phyloP scores from a whole-genome alignment of 768 basidiomycete genomes.

The Xerocomus potaroensis region DNA sequence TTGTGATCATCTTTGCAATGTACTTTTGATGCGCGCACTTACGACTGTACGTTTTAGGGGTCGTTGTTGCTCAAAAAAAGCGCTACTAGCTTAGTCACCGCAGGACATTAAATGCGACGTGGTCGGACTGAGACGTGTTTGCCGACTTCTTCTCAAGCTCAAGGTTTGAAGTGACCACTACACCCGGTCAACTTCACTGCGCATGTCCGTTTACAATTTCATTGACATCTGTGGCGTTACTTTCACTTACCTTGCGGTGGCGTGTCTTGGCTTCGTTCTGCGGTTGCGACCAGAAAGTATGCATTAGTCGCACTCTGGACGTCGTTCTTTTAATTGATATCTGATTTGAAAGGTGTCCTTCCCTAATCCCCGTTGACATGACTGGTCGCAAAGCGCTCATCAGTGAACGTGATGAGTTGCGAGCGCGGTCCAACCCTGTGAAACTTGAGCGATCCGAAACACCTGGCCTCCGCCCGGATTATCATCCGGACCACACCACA shows the following conservation, averaged over 20 bases:
- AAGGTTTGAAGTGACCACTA: conserved; percentile 7
- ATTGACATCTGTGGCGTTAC: conserved; percentile 17
- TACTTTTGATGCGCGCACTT: conserved; percentile 14
- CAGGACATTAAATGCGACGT: too few relatives aligned
- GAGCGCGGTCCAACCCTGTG: neutral
- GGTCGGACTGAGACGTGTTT: neutral
- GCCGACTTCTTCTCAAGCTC: conserved; percentile 10
- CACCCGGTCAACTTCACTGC: conserved; percentile 1
- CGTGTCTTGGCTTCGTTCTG: conserved; percentile 5
- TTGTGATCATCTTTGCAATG: conserved; percentile 18
- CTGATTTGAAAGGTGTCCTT: conserved; percentile 1
- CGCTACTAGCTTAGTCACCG: too few relatives aligned
- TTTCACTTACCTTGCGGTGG: neutral
- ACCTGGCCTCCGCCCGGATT: neutral
- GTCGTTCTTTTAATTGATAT: conserved; percentile 16
- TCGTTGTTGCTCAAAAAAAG: conserved; percentile 4
- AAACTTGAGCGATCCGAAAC: neutral
- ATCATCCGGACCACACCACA: neutral
- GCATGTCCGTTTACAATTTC: neutral
- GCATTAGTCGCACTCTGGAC: conserved; percentile 5
- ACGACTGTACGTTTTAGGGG: conserved; percentile 17
- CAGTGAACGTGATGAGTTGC: neutral
- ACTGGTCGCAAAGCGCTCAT: neutral
- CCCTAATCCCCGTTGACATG: conserved; percentile 23
- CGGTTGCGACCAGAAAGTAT: conserved; percentile 10